Evolutionary conservation across 257 asterid genomes (phyloP).

Genomic region (Przewalskia tangutica): DNA sequence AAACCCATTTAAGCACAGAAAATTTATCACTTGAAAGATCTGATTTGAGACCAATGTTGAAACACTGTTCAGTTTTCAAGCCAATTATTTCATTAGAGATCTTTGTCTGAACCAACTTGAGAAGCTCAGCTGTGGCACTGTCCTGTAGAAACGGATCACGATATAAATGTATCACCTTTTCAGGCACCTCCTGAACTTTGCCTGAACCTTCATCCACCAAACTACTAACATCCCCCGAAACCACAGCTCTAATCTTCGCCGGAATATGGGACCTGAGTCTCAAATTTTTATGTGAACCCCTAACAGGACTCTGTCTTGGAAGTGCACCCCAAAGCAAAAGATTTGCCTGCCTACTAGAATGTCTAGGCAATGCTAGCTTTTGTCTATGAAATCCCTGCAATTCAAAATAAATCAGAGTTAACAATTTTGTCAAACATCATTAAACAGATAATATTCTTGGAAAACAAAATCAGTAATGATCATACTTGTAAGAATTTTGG

Average conservation of each 20-base stretch:
- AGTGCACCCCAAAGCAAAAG: slow-evolving; percentile 46
- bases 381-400: slow-evolving; percentile 49
- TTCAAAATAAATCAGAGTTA: not conserved
- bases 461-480: not conserved
- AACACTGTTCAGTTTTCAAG: slow-evolving; percentile 78
- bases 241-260: slow-evolving; percentile 33
- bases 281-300: slow-evolving; percentile 14
- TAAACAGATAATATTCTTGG: not conserved
- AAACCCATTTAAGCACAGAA: slow-evolving; percentile 66
- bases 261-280: slow-evolving; percentile 11
- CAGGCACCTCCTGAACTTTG: slow-evolving; percentile 13
- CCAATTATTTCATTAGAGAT: slow-evolving; percentile 56
- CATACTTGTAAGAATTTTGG: slow-evolving; percentile 55
- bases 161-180: slow-evolving; percentile 57
- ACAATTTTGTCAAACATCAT: not conserved
- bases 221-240: slow-evolving; percentile 35
- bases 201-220: slow-evolving; percentile 11
- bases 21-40: slow-evolving; percentile 47
- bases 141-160: slow-evolving; percentile 54
- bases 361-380: slow-evolving; percentile 32
- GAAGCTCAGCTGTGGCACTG: slow-evolving; percentile 64
- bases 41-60: slow-evolving; percentile 63
- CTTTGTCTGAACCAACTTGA: slow-evolving; percentile 48
- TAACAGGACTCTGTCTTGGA: slow-evolving; percentile 15
- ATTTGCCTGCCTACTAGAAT: slow-evolving; percentile 27